Base-by-base conservation (phyloP, 768 basidiomycete genomes). In the Lentinus brumalis region DNA sequence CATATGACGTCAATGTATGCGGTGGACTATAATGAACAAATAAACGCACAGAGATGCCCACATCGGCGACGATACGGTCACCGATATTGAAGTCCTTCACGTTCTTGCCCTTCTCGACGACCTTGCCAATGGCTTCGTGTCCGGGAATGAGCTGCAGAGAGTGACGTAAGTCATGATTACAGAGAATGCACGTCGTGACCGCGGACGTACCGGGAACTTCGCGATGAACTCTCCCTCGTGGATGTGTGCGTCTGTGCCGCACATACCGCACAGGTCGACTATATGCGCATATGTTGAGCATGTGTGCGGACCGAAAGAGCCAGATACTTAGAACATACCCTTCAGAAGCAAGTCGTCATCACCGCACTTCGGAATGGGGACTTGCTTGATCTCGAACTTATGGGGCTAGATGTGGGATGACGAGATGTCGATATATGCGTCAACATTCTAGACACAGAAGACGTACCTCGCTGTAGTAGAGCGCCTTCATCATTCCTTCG, bases 11-110 rank as follows among this genome's bases (percentile, higher is more conserved):
- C 44, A 56, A 53, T 50, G 32, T 9, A 53, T 47, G 50, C 5
- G 44, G 47, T 1, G 10, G 4, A 3, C 26, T 9, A 31, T 38
- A 30, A 3, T 21, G 8, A 29, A 52, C 11, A n/a, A 51, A 46
- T 49, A 63, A 57, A 70, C 86, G 69, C 61, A 89, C 90, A 44
- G 87, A 86, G 59, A 84, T 78, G 60, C 87, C 83, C 31, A 89
- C 88, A 72, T 96, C 94, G 30, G 90, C 91, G 53, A 92, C 94
- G 69, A 89, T 87, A 54, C 92, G 86, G 70, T 95, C 94, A 45
- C 94, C 94, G 11, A 86, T 73, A 2, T 79, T 75, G 66, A 96
- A 93, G 6, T 83, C 91, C 65, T 84, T 84, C 53, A 95, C 93
- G 62, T 92, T 83, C 77, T 89, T 89, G 18, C 94, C 93, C 70